Evolutionary conservation across 345 rosid species (phyloP), one percentile per base, ranked within the genome.

Genomic region (Brassica carinata): DNA sequence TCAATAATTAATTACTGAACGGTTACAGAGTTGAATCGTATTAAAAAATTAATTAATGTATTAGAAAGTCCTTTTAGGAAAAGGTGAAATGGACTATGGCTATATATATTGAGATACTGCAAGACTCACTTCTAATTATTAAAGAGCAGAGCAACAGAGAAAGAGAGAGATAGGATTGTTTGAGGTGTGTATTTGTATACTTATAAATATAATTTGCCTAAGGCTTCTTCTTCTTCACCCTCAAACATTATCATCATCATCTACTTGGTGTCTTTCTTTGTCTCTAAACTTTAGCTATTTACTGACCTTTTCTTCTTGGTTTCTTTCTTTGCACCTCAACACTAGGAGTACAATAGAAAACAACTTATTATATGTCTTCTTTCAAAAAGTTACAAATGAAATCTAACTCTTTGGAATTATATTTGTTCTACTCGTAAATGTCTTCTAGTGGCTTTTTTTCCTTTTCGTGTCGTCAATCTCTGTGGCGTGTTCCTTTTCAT

Each of bases 221-320:
- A 64, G 80, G 72, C 64, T 80, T 33, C 31, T 76, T 75, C 64
- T 81, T 64, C 64, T 8, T 76, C 84, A n/a, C 51, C 71, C n/a
- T 74, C 71, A 29, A 64, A 55, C 59, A 71, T 64, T 64, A 73
- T 79, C 74, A 76, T 34, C 80, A 59, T 76, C 69, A 64, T 19
- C 57, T 81, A 51, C 17, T 51, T 76, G 84, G 70, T 74, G 71
- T 81, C 69, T 70, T 80, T 33, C 77, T 71, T 27, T 38, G 72
- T 70, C 64, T 58, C 77, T 55, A 67, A 75, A 67, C 59, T 71
- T 75, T 70, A 51, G 67, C 79, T 72, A 69, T 81, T 62, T 76
- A 38, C 71, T 81, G 80, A 81, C 84, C 80, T 71, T 57, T 81
- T 71, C 84, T 76, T 75, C 80, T 76, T 81, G 84, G 74, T 71